These are phyloP conservation scores for Coemansia pectinata DNA, from an alignment of 192 early-diverging fungal genomes.

Conservation along the genomic window DNA sequence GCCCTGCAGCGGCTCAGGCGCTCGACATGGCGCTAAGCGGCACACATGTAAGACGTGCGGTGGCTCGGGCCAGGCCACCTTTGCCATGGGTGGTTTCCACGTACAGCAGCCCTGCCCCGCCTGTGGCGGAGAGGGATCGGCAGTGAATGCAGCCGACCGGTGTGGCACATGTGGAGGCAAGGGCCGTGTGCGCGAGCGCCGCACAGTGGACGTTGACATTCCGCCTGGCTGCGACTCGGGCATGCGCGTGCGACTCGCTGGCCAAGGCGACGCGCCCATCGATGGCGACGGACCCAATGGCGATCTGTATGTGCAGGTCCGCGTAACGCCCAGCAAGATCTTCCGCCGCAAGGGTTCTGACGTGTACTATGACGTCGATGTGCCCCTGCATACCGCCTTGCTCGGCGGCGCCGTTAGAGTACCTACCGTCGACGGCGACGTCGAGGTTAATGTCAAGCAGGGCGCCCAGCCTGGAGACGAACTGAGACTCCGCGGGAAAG, in stretches of 20 bases:
- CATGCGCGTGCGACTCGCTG: constrained; percentile 72
- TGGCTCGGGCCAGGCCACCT: constrained; percentile 82
- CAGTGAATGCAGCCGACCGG: constrained; percentile 63
- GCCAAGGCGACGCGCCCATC: constrained; percentile 82
- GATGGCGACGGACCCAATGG: constrained; percentile 71
- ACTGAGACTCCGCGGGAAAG: constrained; percentile 75
- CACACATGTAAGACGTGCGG: constrained; percentile 73
- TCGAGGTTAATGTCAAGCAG: constrained; percentile 82
- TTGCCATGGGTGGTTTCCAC: constrained; percentile 86
- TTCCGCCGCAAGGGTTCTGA: constrained; percentile 86
- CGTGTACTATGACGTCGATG: constrained; percentile 67
- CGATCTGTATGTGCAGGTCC: constrained; percentile 83
- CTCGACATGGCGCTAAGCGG: constrained; percentile 73
- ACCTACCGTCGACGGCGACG: constrained; percentile 94
- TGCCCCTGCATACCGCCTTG: constrained; percentile 86
- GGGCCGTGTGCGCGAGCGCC: constrained; percentile 76
- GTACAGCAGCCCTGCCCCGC: constrained; percentile 80
- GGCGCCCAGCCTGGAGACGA: constrained; percentile 92
- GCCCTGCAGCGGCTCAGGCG: constrained; percentile 78
- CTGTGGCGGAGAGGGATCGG: constrained; percentile 82
- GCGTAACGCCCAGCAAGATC: constrained; percentile 66
- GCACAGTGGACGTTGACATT: constrained; percentile 72
- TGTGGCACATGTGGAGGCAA: constrained; percentile 81
- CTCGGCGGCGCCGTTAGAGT: constrained; percentile 85
- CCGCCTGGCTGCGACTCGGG: constrained; percentile 86